phyloP scores from a whole-genome alignment of 2,329 filamentous ascomycete genomes.

The Hypoxylon sp. region DNA sequence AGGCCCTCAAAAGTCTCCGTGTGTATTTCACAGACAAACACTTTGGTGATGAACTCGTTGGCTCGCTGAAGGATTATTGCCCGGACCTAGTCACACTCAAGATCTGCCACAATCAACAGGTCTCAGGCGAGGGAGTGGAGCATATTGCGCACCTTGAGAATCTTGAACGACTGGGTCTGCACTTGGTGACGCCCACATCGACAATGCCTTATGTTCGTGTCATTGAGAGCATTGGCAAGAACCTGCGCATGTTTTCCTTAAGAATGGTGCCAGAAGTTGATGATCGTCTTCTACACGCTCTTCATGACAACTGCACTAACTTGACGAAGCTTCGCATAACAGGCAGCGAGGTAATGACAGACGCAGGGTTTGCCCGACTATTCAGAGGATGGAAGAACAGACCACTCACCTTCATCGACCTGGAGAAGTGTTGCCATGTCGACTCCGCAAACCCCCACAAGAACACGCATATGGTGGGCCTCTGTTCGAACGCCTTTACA shows the following conservation, averaged over 20 bases:
- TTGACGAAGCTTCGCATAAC: conserved; percentile 86
- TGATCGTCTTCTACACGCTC: conserved; percentile 77
- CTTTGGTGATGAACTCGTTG: conserved; percentile 79
- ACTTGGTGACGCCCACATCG: conserved; percentile 71
- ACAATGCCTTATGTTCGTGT: conserved; percentile 72
- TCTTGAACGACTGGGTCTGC: conserved; percentile 82
- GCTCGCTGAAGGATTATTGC: conserved; percentile 74
- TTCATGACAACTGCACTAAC: conserved; percentile 77
- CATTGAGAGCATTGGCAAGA: conserved; percentile 72
- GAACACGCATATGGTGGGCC: conserved; percentile 76
- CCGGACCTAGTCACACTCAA: conserved; percentile 82
- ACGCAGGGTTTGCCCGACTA: conserved; percentile 78
- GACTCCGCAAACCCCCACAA: conserved; percentile 79
- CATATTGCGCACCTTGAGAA: conserved; percentile 73
- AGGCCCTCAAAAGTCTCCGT: conserved; percentile 76
- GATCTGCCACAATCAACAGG: conserved; percentile 82
- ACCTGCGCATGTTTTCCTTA: conserved; percentile 84
- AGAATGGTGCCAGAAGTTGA: conserved; percentile 76
- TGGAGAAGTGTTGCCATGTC: conserved; percentile 83
- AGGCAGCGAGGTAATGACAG: conserved; percentile 81
- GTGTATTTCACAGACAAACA: conserved; percentile 88
- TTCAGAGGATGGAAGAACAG: conserved; percentile 85
- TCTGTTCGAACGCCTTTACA: conserved; percentile 82
- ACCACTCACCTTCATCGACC: conserved; percentile 77
- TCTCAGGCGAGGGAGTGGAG: conserved; percentile 76